Percentiles rank a stretch among this genome's conserved stretches.
Evolutionary conservation across 2,329 filamentous ascomycete species (phyloP).

Genomic region (Pyrenochaeta sp.): DNA sequence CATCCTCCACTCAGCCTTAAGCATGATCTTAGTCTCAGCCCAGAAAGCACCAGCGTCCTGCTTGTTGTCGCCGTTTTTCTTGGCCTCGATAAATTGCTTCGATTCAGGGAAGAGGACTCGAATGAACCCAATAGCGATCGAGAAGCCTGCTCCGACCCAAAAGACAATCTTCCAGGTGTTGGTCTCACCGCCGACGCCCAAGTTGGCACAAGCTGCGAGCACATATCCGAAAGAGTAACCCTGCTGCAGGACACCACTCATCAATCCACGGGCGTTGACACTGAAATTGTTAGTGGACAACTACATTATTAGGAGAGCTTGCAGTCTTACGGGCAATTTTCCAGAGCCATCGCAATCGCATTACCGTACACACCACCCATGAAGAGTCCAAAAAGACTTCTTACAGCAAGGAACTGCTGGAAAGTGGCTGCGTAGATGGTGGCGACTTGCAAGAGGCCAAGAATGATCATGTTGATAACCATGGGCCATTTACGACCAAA

Average conservation of each 20-base stretch:
- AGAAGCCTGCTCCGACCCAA: conserved; percentile 73
- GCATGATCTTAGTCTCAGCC: conserved; percentile 72
- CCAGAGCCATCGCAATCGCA: conserved; percentile 78
- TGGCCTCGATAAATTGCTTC: conserved; percentile 75
- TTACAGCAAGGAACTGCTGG: conserved; percentile 75
- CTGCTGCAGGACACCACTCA: conserved; percentile 83
- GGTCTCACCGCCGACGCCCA: conserved; percentile 70
- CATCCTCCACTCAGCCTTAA: conserved; percentile 76
- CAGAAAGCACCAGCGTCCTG: conserved; percentile 64
- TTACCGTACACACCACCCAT: conserved; percentile 86
- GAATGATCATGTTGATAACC: conserved; percentile 78
- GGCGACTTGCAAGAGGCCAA: conserved; percentile 74
- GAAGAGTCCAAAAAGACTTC: conserved; percentile 76
- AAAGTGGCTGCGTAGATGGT: conserved; percentile 80
- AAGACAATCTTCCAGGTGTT: conserved; percentile 79
- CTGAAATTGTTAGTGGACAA: conserved; percentile 29
- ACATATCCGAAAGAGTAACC: conserved; percentile 84
- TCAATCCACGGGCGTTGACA: conserved; percentile 73
- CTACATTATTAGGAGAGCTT: no score
- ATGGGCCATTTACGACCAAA: conserved; percentile 86
- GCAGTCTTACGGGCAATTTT: conserved; percentile 70
- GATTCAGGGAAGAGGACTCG: conserved; percentile 76
- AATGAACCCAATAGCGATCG: conserved; percentile 72
- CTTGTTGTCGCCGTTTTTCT: conserved; percentile 65
- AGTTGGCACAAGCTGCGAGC: conserved; percentile 76